Evolutionary conservation across 805 yeast genomes (phyloP), one percentile per base, ranked within the genome.

Genomic region (Yarrowia divulgata): DNA sequence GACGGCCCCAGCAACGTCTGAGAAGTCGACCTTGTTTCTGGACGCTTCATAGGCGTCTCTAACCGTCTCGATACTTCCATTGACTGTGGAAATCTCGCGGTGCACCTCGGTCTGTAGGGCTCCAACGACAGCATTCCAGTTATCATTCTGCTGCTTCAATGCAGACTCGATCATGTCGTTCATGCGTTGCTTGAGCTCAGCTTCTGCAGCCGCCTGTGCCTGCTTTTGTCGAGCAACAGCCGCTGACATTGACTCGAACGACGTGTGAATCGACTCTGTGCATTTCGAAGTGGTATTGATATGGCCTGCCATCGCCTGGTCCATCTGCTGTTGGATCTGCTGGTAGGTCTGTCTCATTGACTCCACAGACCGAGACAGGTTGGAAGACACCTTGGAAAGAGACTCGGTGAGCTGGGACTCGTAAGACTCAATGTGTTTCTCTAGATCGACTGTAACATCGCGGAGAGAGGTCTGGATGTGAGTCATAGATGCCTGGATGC

Each of bases 111-210:
- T n/a, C 49, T 57, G 10, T 0, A 57, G 40, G 10, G 14, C 29
- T 0, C 66, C 66, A 34, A 60, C 66, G 3, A 45, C 52, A n/a
- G 52, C 66, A 14, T 13, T 10, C 66, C 66, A 60, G 34, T 60
- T 42, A 0, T 60, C 66, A 13, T 34, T 45, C 42, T 60, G 66
- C 12, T 60, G 34, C 35, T 19, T 60, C 52, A 60, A n/a, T 1
- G 66, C 66, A 1, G 50, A 23, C n/a, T 60, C 66, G 9, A 60
- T 60, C 66, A 60, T 60, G 13, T 43, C 43, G 42, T 29, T 43
- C 40, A 60, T 45, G 3, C 66, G 66, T 40, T 60, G 40, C 14
- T 60, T 60, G 46, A 60, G 66, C 42, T 60, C 52, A 19, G 52
- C 42, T 34, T 60, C 66, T 12, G 52, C 52, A 8, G 40, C 42